Conservation (phyloP, 106 monocot species). For the Apostasia shenzhenica region DNA sequence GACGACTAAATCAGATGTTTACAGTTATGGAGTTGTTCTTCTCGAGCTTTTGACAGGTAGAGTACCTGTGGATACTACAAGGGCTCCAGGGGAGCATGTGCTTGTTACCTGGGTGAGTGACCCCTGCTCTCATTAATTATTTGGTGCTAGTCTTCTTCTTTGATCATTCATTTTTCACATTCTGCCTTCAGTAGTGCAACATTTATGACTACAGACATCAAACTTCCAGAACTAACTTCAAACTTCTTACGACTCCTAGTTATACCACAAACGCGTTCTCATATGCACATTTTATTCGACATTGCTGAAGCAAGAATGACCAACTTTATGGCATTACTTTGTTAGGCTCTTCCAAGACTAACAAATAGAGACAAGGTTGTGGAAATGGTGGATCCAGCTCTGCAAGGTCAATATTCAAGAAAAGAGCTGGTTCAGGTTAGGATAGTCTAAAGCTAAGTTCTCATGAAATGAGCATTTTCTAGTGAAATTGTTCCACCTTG, state of each 20-base stretch:
- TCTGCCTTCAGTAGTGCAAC: not conserved
- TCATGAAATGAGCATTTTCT: not conserved
- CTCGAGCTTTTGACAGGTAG: constrained; percentile 81
- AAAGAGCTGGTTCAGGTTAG: constrained; percentile 80
- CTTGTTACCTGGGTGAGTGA: constrained; percentile 87
- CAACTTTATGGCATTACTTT: not conserved
- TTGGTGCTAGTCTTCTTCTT: not conserved
- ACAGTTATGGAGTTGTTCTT: constrained; percentile 92
- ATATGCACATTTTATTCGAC: not conserved
- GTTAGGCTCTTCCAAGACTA: constrained; percentile 80
- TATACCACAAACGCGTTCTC: no score
- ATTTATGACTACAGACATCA: not conserved
- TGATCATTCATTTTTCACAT: not conserved
- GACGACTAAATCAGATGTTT: constrained; percentile 95
- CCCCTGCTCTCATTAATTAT: not conserved
- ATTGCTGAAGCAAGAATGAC: no score
- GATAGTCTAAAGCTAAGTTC: not conserved
- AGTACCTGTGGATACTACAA: constrained; percentile 59
- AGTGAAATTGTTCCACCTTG: not conserved
- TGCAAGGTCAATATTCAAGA: constrained; percentile 67
- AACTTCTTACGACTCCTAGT: no score
- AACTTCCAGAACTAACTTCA: not conserved
- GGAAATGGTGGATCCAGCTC: constrained; percentile 87
- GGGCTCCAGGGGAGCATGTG: constrained; percentile 64
- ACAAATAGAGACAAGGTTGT: constrained; percentile 81